Evolutionary conservation across 768 basidiomycete genomes (phyloP).

Genomic region (Trametes cingulata): DNA sequence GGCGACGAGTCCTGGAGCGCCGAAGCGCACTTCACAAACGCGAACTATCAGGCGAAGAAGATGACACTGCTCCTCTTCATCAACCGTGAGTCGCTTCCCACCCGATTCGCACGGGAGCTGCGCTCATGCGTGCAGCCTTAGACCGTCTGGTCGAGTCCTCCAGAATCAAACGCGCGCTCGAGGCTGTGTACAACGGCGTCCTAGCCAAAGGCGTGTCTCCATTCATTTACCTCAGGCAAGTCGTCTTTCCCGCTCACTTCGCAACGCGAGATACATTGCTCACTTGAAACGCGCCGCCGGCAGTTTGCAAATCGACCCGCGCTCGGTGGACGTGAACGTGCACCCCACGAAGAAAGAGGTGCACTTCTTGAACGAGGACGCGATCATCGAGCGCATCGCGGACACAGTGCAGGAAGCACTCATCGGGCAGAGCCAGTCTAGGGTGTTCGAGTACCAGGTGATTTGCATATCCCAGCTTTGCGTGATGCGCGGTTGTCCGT

Average conservation of each 20-base stretch:
- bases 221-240: slow-evolving; percentile 93
- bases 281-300: neutral
- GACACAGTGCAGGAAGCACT: slow-evolving; percentile 70
- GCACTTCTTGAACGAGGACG: slow-evolving; percentile 90
- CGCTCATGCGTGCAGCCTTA: slow-evolving; percentile 32
- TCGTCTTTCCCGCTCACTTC: neutral
- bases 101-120: neutral
- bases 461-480: neutral
- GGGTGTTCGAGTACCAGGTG: slow-evolving; percentile 70
- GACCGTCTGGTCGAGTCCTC: slow-evolving; percentile 91
- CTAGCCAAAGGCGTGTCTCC: slow-evolving; percentile 89
- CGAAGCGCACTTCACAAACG: slow-evolving; percentile 77
- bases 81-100: slow-evolving; percentile 63
- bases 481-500: no score
- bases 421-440: slow-evolving; percentile 60
- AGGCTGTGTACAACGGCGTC: slow-evolving; percentile 79
- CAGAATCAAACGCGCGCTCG: slow-evolving; percentile 84
- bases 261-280: neutral
- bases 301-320: slow-evolving; percentile 82
- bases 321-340: slow-evolving; percentile 93
- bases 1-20: slow-evolving; percentile 59
- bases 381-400: slow-evolving; percentile 74
- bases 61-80: slow-evolving; percentile 88
- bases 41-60: slow-evolving; percentile 89
- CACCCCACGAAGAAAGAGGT: slow-evolving; percentile 98